Conservation (phyloP, 108 stramenopile species). For the Nannochloropsis oceanica region DNA sequence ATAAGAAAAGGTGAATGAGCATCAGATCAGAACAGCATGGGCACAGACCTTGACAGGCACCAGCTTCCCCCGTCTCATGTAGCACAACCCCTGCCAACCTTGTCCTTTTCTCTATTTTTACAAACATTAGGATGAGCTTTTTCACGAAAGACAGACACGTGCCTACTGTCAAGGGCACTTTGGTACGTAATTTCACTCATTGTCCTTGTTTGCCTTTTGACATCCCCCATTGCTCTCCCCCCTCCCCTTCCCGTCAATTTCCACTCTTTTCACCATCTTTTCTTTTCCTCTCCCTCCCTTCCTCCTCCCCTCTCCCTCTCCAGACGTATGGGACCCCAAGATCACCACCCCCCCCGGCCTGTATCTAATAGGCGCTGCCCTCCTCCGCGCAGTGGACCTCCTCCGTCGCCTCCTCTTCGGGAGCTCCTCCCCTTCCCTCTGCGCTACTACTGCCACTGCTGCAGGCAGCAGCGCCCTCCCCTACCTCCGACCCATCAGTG, state of each 20-base stretch:
- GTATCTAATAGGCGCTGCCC: slow-evolving; percentile 4
- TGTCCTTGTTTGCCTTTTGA: not conserved
- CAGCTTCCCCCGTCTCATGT: too few species aligned
- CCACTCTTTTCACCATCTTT: too few species aligned
- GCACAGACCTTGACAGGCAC: too few species aligned
- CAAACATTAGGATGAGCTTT: slow-evolving; percentile 9
- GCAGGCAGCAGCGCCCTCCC: not conserved
- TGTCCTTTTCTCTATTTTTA: not conserved
- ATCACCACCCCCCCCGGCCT: slow-evolving; percentile 23
- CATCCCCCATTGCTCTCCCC: not conserved
- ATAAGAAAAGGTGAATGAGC: not conserved
- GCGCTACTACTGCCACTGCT: too few species aligned
- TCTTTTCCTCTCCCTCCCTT: too few species aligned
- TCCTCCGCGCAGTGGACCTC: not conserved
- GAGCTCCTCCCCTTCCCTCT: not conserved
- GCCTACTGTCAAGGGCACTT: slow-evolving; percentile 14
- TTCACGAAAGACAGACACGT: slow-evolving; percentile 17
- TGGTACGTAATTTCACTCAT: not conserved
- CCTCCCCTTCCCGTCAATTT: not conserved
- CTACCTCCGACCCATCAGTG: slow-evolving; percentile 9
- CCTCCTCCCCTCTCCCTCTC: not conserved
- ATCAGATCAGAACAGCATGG: too few species aligned
- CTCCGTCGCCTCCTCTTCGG: not conserved
- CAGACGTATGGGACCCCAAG: slow-evolving; percentile 20
- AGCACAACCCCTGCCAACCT: not conserved